Evolutionary conservation across 306 rosid genomes (phyloP).

Genomic region (Rubus idaeus): DNA sequence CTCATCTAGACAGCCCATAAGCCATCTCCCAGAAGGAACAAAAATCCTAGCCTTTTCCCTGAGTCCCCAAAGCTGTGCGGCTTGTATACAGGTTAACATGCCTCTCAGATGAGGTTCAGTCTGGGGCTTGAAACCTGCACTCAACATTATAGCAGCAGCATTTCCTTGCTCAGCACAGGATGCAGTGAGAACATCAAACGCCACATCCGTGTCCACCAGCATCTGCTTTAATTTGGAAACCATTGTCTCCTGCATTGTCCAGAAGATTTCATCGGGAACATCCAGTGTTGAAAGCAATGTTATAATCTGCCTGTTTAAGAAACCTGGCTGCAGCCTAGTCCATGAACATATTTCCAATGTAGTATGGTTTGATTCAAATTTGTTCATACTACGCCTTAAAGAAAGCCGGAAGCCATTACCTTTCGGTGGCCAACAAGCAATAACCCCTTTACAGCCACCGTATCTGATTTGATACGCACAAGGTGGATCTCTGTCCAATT

Average conservation of each 20-base stretch:
- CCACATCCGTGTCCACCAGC: constrained; percentile 61
- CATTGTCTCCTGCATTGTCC: constrained; percentile 82
- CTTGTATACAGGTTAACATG: constrained; percentile 69
- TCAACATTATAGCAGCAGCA: constrained; percentile 86
- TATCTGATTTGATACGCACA: constrained; percentile 85
- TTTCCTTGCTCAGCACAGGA: constrained; percentile 88
- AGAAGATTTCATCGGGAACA: constrained; percentile 64
- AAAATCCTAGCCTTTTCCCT: constrained; percentile 84
- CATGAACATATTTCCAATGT: constrained; percentile 79
- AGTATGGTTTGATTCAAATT: constrained; percentile 54
- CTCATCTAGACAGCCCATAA: constrained; percentile 89
- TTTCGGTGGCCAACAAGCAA: constrained; percentile 74
- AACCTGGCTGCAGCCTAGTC: constrained; percentile 92
- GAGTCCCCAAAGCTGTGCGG: constrained; percentile 81
- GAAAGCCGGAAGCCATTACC: constrained; percentile 59
- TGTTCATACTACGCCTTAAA: constrained; percentile 73
- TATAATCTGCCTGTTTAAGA: constrained; percentile 79
- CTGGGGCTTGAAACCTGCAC: constrained; percentile 82
- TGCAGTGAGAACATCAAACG: constrained; percentile 68
- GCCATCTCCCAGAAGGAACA: constrained; percentile 80
- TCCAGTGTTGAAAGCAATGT: constrained; percentile 64
- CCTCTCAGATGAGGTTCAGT: constrained; percentile 89
- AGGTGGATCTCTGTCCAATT: constrained; percentile 53
- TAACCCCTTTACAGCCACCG: constrained; percentile 91
- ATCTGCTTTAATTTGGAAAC: constrained; percentile 53